phyloP scores from a whole-genome alignment of 2,329 filamentous ascomycete species.

The Apiospora hydei region DNA sequence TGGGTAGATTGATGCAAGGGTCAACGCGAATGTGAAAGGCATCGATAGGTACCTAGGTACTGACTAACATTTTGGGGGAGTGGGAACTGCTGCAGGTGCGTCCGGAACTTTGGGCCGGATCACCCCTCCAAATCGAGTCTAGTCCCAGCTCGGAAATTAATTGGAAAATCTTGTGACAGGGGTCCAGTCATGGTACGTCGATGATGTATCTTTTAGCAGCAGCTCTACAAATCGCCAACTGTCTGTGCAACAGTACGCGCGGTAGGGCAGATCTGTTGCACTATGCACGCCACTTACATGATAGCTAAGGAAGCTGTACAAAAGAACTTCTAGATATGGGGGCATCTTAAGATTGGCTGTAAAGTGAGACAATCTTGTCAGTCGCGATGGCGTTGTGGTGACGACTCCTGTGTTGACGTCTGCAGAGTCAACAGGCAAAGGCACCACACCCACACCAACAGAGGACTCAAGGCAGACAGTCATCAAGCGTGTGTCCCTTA shows the following conservation, averaged over 20 bases:
- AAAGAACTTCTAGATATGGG: not conserved
- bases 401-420: not conserved
- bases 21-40: too few relatives aligned
- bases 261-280: not conserved
- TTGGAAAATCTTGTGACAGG: not conserved
- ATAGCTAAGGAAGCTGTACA: not conserved
- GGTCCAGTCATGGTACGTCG: not conserved
- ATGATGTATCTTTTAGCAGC: too few relatives aligned
- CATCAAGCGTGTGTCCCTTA: not conserved
- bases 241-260: too few relatives aligned
- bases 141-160: not conserved
- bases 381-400: not conserved
- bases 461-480: not conserved
- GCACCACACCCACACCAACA: not conserved
- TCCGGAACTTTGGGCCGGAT: conserved; percentile 9
- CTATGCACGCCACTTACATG: not conserved
- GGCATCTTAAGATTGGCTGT: not conserved
- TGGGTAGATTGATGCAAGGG: not conserved
- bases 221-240: too few relatives aligned
- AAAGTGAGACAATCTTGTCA: not conserved
- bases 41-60: not conserved
- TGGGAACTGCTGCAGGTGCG: not conserved
- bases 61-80: not conserved
- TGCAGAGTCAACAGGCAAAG: not conserved
- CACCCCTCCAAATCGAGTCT: not conserved